Percentiles rank a stretch among this genome's conserved stretches.
phyloP scores from a whole-genome alignment of 1,284 basidiomycete species.

The Trichosporon sp. region DNA sequence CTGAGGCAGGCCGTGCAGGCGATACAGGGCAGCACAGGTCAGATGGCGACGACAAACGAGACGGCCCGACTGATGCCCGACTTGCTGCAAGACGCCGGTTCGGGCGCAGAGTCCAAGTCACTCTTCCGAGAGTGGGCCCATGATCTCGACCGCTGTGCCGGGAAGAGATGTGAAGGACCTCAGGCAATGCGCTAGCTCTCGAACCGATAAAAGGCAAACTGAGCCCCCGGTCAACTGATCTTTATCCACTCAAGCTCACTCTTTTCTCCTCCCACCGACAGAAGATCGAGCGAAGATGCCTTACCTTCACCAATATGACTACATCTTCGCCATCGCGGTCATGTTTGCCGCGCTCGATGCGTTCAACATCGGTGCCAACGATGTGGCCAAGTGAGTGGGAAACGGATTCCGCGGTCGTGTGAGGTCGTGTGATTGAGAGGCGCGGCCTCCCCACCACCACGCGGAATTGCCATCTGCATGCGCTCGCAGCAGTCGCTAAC shows the following conservation, averaged over 20 bases:
- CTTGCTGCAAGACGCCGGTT: background rate
- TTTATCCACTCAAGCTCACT: background rate
- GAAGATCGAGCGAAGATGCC: constrained; percentile 52
- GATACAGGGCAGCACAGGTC: background rate
- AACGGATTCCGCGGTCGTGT: background rate
- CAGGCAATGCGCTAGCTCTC: background rate
- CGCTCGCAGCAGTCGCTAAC: constrained; percentile 14
- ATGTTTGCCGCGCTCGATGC: constrained; percentile 52
- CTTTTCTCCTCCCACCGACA: background rate
- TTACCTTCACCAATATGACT: constrained; percentile 51
- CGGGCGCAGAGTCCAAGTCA: background rate
- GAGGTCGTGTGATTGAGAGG: background rate
- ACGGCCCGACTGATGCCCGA: background rate
- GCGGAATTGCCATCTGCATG: no score
- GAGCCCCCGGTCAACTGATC: background rate
- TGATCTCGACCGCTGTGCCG: background rate
- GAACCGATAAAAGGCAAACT: background rate
- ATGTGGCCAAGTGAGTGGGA: constrained; percentile 33
- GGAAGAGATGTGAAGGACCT: background rate
- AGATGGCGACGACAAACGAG: background rate
- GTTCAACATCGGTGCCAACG: constrained; percentile 53
- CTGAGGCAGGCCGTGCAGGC: background rate
- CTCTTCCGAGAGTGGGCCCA: background rate
- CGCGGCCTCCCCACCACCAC: background rate
- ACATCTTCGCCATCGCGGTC: constrained; percentile 51